Percentiles rank a stretch among this genome's conserved stretches.
phyloP scores from a whole-genome alignment of 352 stramenopile genomes.

The Phytophthora fragariaefolia region DNA sequence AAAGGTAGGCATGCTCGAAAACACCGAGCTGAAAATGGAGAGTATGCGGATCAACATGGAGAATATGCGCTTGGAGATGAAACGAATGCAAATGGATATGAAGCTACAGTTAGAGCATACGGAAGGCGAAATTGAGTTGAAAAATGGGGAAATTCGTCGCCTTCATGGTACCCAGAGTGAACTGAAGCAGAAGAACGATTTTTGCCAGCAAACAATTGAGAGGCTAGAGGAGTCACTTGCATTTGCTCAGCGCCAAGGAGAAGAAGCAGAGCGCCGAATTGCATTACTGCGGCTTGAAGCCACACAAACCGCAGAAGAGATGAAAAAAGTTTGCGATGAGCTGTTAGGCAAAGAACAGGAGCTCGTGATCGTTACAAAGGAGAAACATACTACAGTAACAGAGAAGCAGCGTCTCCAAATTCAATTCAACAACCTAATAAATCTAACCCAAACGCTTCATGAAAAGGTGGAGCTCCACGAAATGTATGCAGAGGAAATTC shows the following conservation, averaged over 20 bases:
- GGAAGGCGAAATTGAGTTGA: constrained; percentile 72
- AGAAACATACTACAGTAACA: constrained; percentile 37
- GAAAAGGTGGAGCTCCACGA: constrained; percentile 43
- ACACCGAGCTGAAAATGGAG: constrained; percentile 71
- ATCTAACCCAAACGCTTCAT: constrained; percentile 34
- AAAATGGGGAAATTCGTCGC: constrained; percentile 71
- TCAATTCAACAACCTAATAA: constrained; percentile 54
- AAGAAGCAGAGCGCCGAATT: constrained; percentile 60
- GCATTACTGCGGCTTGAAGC: constrained; percentile 61
- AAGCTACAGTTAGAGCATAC: constrained; percentile 73
- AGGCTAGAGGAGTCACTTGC: constrained; percentile 53
- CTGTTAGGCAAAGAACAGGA: constrained; percentile 49
- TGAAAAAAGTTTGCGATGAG: constrained; percentile 37
- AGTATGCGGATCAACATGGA: constrained; percentile 65
- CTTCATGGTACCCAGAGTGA: constrained; percentile 58
- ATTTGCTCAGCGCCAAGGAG: constrained; percentile 42
- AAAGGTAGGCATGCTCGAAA: constrained; percentile 67
- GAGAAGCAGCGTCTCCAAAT: constrained; percentile 61
- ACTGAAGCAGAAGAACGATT: constrained; percentile 66
- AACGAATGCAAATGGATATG: constrained; percentile 79
- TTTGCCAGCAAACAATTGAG: constrained; percentile 52
- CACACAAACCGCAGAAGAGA: constrained; percentile 46
- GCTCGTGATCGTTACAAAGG: constrained; percentile 36
- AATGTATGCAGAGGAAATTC: constrained; percentile 61
- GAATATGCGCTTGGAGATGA: constrained; percentile 65